Evolutionary conservation across 1,284 basidiomycete species (phyloP), one percentile per base, ranked within the genome.

Genomic region (Ceratobasidium sp.): DNA sequence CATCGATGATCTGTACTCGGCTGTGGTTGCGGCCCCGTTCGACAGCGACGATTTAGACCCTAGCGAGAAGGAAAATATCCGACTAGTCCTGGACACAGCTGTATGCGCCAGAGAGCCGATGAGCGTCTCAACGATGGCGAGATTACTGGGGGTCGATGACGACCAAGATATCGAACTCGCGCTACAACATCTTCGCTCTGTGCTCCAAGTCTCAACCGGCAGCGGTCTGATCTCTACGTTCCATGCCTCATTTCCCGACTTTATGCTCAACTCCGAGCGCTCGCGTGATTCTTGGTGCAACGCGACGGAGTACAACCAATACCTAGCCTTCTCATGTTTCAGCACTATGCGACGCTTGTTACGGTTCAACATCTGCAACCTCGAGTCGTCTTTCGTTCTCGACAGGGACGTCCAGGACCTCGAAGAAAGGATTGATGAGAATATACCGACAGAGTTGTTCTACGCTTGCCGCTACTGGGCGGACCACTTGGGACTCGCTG

Each of bases 281-380:
- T 31, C n/a, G 29, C 2, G 15, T 6, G 17, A 22, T 6, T 27
- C 29, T 4, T 29, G 15, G 6, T 56, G 54, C 29, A 17, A 56
- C 27, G n/a, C 54, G 9, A 24, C 15, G 22, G 15, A 4, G 6
- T 24, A 56, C 54, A 29, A 56, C 29, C 19, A 17, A 27, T 29
- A 27, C 15, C 54, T 56, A 15, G 22, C 54, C 15, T 24, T n/a
- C 2, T 24, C 14, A 56, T 56, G 54, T 29, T 56, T 56, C 22
- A 41, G 6, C 11, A 41, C 36, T 11, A 41, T 41, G 36, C 36
- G 11, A 11, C 11, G 36, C 11, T 41, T 41, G 36, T 24, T 31
- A 24, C 53, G 24, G 53, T 56, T 56, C 24, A 56, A 56, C 24
- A 56, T 56, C 53, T 56, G 53, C 29, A 24, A 56, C n/a, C 24